Evolutionary conservation across 371 early-diverging fungal genomes (phyloP), one percentile per base, ranked within the genome.

Genomic region (Mucor circinelloides): DNA sequence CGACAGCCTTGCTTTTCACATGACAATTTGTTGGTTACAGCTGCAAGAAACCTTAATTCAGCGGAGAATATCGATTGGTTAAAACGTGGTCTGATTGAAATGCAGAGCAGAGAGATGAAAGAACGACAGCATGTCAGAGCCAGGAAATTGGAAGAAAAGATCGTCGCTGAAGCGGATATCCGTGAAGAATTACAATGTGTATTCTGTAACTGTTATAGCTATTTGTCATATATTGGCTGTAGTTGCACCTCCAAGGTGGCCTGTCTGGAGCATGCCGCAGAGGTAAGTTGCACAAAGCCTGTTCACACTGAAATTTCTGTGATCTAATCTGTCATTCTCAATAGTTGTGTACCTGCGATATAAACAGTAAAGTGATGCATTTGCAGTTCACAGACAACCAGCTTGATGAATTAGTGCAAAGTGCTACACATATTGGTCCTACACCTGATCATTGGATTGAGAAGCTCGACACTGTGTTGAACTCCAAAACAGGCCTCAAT

Each of bases 1-100:
- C 90, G 91, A 56, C 89, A 86, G 38, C 98, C 98, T 0, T 96
- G 95, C 7, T 98, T 97, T 70, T 94, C 93, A 2, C 97, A 97
- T 80, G 97, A 97, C 50, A 95, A 96, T 73, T 80, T 98, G 52
- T 69, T 98, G 10, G 74, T 90, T 32, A 89, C 86, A 21, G 87
- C 84, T 44, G 82, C 85, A 55, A 64, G 79, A 19, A 76, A 82
- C 28, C 82, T 85, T 31, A 69, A 71, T 15, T 75, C 72, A 36
- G 42, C 66, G 1, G 75, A 81, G 17, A 81, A 84, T 3, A 83
- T 84, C 0, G 62, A 66, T 38, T 91, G 91, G 90, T 48, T 84
- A 7, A 69, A 86, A 54, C 77, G 73, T 12, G 92, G 86, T 28
- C 63, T 92, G 34, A 66, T 63, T 7, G 85, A 86, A 13, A 77